Percentiles rank a stretch among this genome's conserved stretches.
phyloP scores from a whole-genome alignment of 306 rosid genomes.

The Phaseolus lunatus region DNA sequence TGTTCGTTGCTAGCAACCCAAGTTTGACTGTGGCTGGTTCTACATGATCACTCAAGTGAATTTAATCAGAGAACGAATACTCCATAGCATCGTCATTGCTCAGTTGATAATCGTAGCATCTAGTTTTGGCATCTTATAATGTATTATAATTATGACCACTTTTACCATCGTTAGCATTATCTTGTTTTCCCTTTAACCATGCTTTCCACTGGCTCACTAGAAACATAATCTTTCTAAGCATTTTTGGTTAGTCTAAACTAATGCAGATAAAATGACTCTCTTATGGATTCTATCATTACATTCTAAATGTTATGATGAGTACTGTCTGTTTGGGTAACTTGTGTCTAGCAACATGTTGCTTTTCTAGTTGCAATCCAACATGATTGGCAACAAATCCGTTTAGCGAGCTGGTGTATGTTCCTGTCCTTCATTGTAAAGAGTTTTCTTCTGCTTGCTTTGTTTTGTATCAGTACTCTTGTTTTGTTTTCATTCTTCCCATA shows the following conservation, averaged over 20 bases:
- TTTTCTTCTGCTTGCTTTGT: slow-evolving; percentile 17
- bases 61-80: neutral
- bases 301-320: slow-evolving; percentile 26
- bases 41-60: neutral
- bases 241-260: neutral
- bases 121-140: neutral
- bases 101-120: neutral
- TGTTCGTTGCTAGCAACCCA: neutral
- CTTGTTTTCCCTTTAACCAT: neutral
- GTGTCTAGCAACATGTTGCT: slow-evolving; percentile 12
- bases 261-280: no score
- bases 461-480: slow-evolving; percentile 1
- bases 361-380: slow-evolving; percentile 8
- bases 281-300: slow-evolving; percentile 7
- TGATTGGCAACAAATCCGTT: slow-evolving; percentile 2
- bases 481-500: neutral
- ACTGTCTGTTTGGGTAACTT: neutral
- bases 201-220: neutral
- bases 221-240: neutral
- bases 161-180: neutral
- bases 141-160: neutral
- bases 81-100: neutral
- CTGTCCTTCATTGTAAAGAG: neutral
- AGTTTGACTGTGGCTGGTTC: slow-evolving; percentile 10
- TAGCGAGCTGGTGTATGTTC: neutral